A percentile compares a stretch with the other conserved stretches of the same genome.
These are phyloP conservation scores for Kwoniella sp. DNA, from an alignment of 768 basidiomycete genomes.

Conservation along the genomic window DNA sequence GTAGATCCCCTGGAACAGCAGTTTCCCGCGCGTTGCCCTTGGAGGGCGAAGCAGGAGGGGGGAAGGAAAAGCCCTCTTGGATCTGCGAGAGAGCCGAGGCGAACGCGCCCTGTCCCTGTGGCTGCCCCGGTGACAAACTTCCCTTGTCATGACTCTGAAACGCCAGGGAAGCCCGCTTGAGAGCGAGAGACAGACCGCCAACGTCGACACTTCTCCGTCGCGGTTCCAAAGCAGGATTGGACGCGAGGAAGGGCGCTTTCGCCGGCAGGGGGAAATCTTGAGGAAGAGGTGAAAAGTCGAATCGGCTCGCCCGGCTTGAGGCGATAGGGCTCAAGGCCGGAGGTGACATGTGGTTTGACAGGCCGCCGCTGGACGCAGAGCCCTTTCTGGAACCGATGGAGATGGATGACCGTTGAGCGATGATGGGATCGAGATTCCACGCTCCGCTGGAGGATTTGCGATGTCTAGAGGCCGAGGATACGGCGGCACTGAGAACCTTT, in stretches of 20 bases:
- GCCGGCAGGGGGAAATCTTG: constrained; percentile 7
- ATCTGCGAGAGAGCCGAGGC: constrained; percentile 33
- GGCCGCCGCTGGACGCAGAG: background rate
- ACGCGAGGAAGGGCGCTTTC: constrained; percentile 4
- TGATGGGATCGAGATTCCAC: constrained; percentile 9
- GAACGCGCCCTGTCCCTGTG: too few relatives aligned
- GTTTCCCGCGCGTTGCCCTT: constrained; percentile 61
- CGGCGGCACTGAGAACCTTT: constrained; percentile 24
- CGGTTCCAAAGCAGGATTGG: constrained; percentile 14
- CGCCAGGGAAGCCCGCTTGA: constrained; percentile 47
- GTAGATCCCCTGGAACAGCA: constrained; percentile 38
- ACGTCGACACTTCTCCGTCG: constrained; percentile 75
- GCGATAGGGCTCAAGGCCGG: too few relatives aligned
- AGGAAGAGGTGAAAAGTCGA: background rate
- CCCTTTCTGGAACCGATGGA: background rate
- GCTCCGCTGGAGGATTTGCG: constrained; percentile 6
- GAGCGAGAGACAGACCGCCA: constrained; percentile 79
- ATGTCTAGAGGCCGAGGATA: constrained; percentile 4
- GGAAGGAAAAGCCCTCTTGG: constrained; percentile 27
- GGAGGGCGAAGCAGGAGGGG: constrained; percentile 53
- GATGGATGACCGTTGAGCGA: constrained; percentile 3
- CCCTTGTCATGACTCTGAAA: too few relatives aligned
- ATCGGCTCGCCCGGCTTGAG: background rate
- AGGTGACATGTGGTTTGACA: background rate
- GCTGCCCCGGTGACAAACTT: too few relatives aligned